A percentile compares a stretch with the other conserved stretches of the same genome.
These are phyloP conservation scores for Thelonectria olida DNA, from an alignment of 2,329 filamentous ascomycete species.

Conservation along the genomic window DNA sequence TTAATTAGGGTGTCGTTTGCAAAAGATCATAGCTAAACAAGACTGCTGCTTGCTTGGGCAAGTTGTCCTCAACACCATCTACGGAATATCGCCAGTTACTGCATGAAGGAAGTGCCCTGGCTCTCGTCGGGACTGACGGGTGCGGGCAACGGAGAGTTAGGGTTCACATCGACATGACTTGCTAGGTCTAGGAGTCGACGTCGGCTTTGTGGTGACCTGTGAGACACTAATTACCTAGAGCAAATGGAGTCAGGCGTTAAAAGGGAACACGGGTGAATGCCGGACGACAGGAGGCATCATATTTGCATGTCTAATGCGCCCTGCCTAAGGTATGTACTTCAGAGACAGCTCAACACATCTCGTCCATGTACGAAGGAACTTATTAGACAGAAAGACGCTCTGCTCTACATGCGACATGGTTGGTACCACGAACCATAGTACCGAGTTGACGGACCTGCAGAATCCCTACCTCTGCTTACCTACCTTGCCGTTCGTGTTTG, in stretches of 20 bases:
- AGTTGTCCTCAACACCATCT: no score
- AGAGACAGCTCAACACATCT: constrained; percentile 1
- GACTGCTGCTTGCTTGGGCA: no score
- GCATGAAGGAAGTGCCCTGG: neutral
- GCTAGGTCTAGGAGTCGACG: neutral
- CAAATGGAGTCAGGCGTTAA: no score
- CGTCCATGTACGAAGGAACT: neutral
- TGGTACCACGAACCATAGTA: constrained; percentile 1
- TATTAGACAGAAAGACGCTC: no score
- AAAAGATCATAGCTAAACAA: neutral
- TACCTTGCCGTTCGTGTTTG: neutral
- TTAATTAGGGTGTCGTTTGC: no score
- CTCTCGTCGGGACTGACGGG: neutral
- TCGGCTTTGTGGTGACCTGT: neutral
- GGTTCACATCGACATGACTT: neutral
- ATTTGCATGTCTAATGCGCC: neutral
- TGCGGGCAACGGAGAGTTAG: neutral
- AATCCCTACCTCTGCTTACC: neutral
- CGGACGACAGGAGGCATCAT: neutral
- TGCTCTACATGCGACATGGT: constrained; percentile 7
- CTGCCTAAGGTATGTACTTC: neutral
- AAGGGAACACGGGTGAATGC: no score
- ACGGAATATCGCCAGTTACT: neutral
- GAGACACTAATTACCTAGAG: no score
- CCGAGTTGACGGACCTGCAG: neutral